These are phyloP conservation scores for Colletotrichum tabaci DNA, from an alignment of 2,329 filamentous ascomycete species.

Conservation along the genomic window DNA sequence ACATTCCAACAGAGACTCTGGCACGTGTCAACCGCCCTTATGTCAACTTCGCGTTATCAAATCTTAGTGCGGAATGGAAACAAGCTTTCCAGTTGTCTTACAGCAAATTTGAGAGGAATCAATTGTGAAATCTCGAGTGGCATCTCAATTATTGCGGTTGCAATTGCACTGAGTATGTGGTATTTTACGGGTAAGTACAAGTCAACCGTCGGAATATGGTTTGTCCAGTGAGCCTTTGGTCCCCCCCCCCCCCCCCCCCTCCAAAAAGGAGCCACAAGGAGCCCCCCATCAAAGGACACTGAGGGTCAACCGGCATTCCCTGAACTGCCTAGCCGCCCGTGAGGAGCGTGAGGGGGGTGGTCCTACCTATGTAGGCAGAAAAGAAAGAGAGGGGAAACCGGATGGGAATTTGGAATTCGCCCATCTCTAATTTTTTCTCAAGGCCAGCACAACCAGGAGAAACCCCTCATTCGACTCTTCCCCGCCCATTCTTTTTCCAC, in stretches of 20 bases:
- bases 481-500: no score
- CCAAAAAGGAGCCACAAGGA: neutral
- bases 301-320: neutral
- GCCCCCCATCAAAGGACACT: neutral
- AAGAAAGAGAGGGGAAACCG: slow-evolving; percentile 4
- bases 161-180: slow-evolving; percentile 2
- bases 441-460: slow-evolving; percentile 4
- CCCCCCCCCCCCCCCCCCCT: neutral
- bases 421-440: slow-evolving; percentile 1
- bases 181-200: neutral
- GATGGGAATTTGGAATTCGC: slow-evolving; percentile 38
- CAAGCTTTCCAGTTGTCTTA: neutral
- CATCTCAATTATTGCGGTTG: neutral
- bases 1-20: neutral
- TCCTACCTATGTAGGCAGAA: neutral
- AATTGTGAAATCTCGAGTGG: neutral
- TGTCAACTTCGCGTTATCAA: neutral
- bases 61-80: neutral
- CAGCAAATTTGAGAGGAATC: neutral
- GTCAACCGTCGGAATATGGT: slow-evolving; percentile 8
- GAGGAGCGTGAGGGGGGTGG: neutral
- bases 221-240: neutral
- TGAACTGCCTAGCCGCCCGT: neutral
- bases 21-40: neutral
- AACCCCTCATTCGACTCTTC: neutral